A percentile compares a stretch with the other conserved stretches of the same genome.
phyloP scores from a whole-genome alignment of 495 filamentous ascomycete genomes.

The Opeltia flavorubescens region DNA sequence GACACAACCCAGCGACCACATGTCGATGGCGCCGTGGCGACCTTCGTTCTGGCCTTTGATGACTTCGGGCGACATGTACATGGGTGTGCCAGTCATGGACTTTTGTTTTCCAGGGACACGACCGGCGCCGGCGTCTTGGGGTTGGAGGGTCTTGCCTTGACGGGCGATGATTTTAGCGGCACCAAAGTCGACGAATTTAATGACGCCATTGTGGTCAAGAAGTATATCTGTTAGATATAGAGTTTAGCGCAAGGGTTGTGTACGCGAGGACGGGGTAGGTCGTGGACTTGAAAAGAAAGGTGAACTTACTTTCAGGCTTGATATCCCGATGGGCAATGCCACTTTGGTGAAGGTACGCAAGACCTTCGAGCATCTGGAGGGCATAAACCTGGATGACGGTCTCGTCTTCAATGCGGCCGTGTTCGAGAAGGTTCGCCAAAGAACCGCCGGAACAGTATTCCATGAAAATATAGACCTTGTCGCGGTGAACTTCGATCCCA shows the following conservation, averaged over 20 bases:
- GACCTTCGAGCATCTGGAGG: constrained; percentile 85
- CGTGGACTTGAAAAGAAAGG: neutral
- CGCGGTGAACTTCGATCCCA: constrained; percentile 92
- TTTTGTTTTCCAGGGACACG: constrained; percentile 48
- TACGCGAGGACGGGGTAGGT: neutral
- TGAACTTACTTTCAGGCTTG: constrained; percentile 79
- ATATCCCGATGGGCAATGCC: constrained; percentile 92
- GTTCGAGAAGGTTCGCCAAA: constrained; percentile 77
- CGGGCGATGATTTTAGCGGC: constrained; percentile 95
- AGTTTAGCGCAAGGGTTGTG: constrained; percentile 5
- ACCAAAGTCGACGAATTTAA: constrained; percentile 98
- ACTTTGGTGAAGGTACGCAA: constrained; percentile 86
- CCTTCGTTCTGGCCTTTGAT: constrained; percentile 67
- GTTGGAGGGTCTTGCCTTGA: constrained; percentile 72
- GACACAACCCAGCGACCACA: constrained; percentile 96
- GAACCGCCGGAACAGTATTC: constrained; percentile 96
- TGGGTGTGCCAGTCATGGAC: constrained; percentile 93
- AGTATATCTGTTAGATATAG: constrained; percentile 55
- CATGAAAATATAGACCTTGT: constrained; percentile 99
- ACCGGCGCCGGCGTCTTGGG: constrained; percentile 33
- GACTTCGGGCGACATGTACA: constrained; percentile 99
- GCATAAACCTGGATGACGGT: constrained; percentile 97
- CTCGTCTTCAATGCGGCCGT: constrained; percentile 94
- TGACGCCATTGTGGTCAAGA: constrained; percentile 92
- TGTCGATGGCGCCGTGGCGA: constrained; percentile 82